Evolutionary conservation across 2,329 filamentous ascomycete genomes (phyloP), one percentile per base, ranked within the genome.

Genomic region (Hypoxylon sp.): DNA sequence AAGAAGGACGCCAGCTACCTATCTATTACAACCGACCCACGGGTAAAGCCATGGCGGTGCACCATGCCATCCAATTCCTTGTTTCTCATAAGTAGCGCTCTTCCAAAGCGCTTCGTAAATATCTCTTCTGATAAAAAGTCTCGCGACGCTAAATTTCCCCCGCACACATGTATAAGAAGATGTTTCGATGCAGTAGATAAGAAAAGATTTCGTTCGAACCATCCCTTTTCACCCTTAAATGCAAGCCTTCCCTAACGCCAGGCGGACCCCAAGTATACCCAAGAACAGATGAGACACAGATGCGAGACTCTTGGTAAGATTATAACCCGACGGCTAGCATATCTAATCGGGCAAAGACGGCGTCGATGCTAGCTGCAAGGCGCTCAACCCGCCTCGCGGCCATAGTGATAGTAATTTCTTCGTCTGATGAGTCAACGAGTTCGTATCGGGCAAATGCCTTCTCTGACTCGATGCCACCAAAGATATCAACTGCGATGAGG

Each of bases 401-500:
- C 19, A 84, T 70, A 7, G 77, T 77, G 29, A 84, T 82, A 27
- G 78, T 73, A 7, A 77, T 77, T 55, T 85, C 84, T 58, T 87
- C 84, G 65, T 86, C 82, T 0, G 83, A 82, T 27, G 82, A 83
- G 61, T 92, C 86, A 31, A 92, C 82, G n/a, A 94, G 84, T 71
- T 92, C 87, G 73, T 87, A 88, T 53, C 87, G 85, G 13, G 87
- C 82, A 52, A 89, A 82, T 2, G 85, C 80, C 84, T 94, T 94
- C 73, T 92, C 89, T 1, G 86, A 77, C 67, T 86, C 82, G 65
- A 92, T 81, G 39, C 86, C 86, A 51, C 85, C 85, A 50, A 87
- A 85, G 69, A 86, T 79, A 70, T 83, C 77, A 67, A 80, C 63
- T 69, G 79, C 67, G 46, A 78, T 75, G 57, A 85, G 76, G 37